Percentiles rank a stretch among this genome's conserved stretches.
Evolutionary conservation across 306 rosid species (phyloP).

Genomic region (Parietaria judaica): DNA sequence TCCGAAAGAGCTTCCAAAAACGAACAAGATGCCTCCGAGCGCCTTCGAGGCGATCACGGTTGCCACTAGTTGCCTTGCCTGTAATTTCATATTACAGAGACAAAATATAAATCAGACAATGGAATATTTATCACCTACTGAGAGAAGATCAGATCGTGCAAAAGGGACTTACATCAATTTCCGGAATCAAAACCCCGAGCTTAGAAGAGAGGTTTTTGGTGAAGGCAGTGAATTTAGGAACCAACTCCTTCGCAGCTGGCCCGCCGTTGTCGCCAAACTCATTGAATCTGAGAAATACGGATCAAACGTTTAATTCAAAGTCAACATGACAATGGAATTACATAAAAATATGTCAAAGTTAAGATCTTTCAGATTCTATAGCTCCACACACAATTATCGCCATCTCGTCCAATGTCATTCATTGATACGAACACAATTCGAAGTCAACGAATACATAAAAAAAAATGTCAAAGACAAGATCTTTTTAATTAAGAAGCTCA

Average conservation of each 20-base stretch:
- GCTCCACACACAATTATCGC: no score
- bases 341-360: no score
- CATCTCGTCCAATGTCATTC: no score
- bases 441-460: no score
- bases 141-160: constrained; percentile 4
- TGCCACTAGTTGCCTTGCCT: constrained; percentile 54
- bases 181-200: constrained; percentile 46
- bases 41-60: constrained; percentile 51
- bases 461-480: no score
- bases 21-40: constrained; percentile 75
- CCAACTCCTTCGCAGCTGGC: constrained; percentile 58
- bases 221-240: constrained; percentile 45
- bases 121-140: constrained; percentile 7
- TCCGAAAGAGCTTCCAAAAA: constrained; percentile 64
- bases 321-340: background rate
- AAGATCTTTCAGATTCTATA: no score
- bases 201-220: constrained; percentile 42
- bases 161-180: constrained; percentile 45
- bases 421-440: no score
- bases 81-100: constrained; percentile 17
- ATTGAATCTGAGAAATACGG: constrained; percentile 45
- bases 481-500: no score
- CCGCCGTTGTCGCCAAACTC: constrained; percentile 75
- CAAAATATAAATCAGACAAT: constrained; percentile 18
- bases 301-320: constrained; percentile 14